Base-by-base conservation (phyloP, 306 rosid species). In the Bauhinia variegata region DNA sequence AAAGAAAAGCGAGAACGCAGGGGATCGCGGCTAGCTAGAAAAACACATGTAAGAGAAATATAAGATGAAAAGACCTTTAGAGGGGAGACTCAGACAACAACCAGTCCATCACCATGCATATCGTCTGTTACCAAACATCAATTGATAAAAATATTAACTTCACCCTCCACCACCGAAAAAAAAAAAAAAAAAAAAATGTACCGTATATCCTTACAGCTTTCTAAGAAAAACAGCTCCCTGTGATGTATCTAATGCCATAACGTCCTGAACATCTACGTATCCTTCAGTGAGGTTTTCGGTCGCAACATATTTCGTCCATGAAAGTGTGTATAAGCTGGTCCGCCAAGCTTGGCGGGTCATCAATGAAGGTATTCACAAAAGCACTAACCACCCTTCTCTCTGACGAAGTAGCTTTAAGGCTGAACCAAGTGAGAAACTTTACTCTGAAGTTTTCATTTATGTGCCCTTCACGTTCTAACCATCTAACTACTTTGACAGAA, bases 371-470 rank as follows among this genome's bases (percentile, higher is more conserved):
- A 76, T 89, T 86, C 49, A 92, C 86, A 63, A 87, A 92, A 55
- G 84, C 98, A 67, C 87, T 85, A 8, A 89, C 95, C 68, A 89
- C 96, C 75, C 86, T 85, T 79, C 98, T 82, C 77, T 92, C 96
- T 68, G 84, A 85, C 68, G 58, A 63, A 12, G 76, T 78, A 12
- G 98, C 95, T 69, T 85, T 92, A 63, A 92, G 88, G 86, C 98
- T 89, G 92, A 92, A 92, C 98, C 96, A 92, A 48, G 95, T 87
- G 0, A 92, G 95, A 77, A 92, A 92, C 38, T 85, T 89, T 11
- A 89, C 95, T 78, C 98, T 80, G 65, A 92, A 92, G 55, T 73
- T 74, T 75, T 73, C 88, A 11, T 77, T 85, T 6, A 92, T 81
- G 80, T 82, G 91, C 53, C 91, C 91, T 66, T 72, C 85, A 48